phyloP scores from a whole-genome alignment of 306 rosid species.

The Corylus americana region DNA sequence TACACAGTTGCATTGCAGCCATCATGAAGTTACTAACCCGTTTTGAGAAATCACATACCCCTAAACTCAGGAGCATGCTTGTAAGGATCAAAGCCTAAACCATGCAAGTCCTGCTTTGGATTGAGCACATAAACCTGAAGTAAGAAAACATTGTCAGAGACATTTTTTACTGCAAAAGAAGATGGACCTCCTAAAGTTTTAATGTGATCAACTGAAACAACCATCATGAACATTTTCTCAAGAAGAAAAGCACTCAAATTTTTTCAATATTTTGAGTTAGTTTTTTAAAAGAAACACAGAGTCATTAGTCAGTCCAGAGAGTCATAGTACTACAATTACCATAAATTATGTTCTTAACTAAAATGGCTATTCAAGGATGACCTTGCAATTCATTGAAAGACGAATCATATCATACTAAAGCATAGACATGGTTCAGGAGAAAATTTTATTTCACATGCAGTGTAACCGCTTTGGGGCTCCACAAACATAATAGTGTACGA shows the following conservation, averaged over 20 bases:
- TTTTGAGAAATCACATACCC: conserved; percentile 49
- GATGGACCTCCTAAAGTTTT: background rate
- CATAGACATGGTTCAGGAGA: background rate
- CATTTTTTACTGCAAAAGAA: background rate
- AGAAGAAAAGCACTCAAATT: background rate
- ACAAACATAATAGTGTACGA: background rate
- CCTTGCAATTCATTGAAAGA: background rate
- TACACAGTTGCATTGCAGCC: conserved; percentile 6
- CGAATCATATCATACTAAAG: background rate
- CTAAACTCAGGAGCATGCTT: conserved; percentile 98
- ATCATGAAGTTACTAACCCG: conserved; percentile 1
- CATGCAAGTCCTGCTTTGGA: conserved; percentile 89
- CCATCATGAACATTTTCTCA: background rate
- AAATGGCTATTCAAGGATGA: background rate
- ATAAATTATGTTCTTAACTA: background rate
- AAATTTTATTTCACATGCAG: background rate
- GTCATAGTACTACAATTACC: background rate
- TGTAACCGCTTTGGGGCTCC: background rate
- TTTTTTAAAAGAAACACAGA: background rate
- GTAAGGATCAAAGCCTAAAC: conserved; percentile 97
- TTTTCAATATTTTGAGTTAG: background rate
- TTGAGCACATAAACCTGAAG: conserved; percentile 69
- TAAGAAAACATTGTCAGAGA: conserved; percentile 29
- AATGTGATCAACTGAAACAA: background rate
- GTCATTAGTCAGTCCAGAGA: background rate